Conservation (phyloP, 148 eudicot species). For the Selenicereus undatus region DNA sequence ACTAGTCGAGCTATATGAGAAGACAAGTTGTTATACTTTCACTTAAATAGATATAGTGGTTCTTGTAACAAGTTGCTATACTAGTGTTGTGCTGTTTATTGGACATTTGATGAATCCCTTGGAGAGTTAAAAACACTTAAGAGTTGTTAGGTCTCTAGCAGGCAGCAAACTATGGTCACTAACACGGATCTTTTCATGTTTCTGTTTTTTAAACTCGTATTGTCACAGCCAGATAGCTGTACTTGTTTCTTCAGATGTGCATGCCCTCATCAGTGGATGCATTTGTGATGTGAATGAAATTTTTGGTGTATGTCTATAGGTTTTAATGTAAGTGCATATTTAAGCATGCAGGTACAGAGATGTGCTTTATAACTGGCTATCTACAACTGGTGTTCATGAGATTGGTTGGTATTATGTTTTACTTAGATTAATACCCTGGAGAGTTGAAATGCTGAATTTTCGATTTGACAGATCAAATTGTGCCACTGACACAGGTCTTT, state of each 20-base stretch:
- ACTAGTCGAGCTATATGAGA: too few species aligned
- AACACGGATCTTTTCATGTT: background rate
- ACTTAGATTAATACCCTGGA: too few species aligned
- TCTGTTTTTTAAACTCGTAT: background rate
- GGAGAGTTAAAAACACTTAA: background rate
- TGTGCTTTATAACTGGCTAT: background rate
- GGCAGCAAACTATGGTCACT: background rate
- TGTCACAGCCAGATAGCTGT: background rate
- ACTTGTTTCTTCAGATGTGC: background rate
- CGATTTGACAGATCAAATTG: too few species aligned
- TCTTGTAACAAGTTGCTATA: constrained; percentile 16
- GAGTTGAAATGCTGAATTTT: too few species aligned
- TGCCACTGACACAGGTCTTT: too few species aligned
- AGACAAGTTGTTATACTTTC: too few species aligned
- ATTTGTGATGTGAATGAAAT: background rate
- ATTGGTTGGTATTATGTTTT: background rate
- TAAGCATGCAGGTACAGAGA: background rate
- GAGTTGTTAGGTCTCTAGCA: background rate
- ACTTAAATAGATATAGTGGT: too few species aligned
- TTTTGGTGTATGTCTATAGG: background rate
- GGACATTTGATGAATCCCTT: constrained; percentile 67
- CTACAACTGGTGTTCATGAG: background rate
- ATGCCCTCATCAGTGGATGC: too few species aligned
- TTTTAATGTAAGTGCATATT: background rate
- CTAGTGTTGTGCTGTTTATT: constrained; percentile 63